A percentile compares a stretch with the other conserved stretches of the same genome.
These are phyloP conservation scores for Fusarium mundagurra DNA, from an alignment of 2,329 filamentous ascomycete species.

Conservation along the genomic window DNA sequence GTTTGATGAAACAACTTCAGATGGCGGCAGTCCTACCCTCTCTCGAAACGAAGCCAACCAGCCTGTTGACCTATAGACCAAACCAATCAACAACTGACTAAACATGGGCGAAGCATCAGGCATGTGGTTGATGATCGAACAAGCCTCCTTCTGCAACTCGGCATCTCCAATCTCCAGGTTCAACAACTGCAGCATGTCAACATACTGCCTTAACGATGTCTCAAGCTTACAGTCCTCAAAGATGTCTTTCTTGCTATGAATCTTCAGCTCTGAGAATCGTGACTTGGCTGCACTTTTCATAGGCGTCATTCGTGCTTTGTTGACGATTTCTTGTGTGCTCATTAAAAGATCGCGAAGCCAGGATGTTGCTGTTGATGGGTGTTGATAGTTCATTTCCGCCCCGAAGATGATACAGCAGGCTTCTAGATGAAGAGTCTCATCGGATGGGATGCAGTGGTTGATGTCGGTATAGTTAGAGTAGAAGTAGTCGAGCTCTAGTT, in stretches of 20 bases:
- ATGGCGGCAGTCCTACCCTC: not conserved
- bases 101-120: conserved; percentile 23
- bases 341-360: conserved; percentile 44
- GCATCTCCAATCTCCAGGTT: conserved; percentile 8
- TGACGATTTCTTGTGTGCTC: conserved; percentile 5
- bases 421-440: conserved; percentile 37
- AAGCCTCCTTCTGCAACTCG: conserved; percentile 31
- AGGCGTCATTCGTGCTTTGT: conserved; percentile 35
- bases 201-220: conserved; percentile 21
- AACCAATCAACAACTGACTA: not conserved
- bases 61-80: conserved; percentile 3
- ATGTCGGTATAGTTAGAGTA: conserved; percentile 39
- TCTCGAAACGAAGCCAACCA: conserved; percentile 20
- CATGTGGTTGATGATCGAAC: conserved; percentile 18
- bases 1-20: not conserved
- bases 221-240: conserved; percentile 45
- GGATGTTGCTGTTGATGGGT: conserved; percentile 3
- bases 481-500: conserved; percentile 47
- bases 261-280: conserved; percentile 29
- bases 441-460: conserved; percentile 25
- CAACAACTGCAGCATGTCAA: not conserved
- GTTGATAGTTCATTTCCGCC: conserved; percentile 27
- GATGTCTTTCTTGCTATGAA: conserved; percentile 42
- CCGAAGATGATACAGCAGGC: conserved; percentile 45
- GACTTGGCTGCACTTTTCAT: conserved; percentile 38